Evolutionary conservation across 2,329 filamentous ascomycete species (phyloP).

Genomic region (Xylaria polymorpha): DNA sequence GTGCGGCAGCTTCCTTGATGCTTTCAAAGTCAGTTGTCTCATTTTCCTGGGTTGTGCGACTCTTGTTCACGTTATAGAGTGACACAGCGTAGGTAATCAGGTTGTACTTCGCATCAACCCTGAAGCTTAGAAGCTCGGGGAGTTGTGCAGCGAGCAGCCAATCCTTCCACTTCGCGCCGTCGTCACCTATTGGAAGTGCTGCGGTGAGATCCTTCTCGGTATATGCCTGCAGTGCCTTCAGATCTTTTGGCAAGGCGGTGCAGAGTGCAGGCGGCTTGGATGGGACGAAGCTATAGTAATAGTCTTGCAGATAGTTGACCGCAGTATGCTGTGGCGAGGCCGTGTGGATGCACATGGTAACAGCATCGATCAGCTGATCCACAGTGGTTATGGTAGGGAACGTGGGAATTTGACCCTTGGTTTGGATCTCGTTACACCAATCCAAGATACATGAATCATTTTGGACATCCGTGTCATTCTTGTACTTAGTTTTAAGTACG

Average conservation of each 20-base stretch:
- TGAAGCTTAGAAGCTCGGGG: slow-evolving; percentile 59
- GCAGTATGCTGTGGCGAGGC: slow-evolving; percentile 62
- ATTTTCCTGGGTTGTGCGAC: not conserved
- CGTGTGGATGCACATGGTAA: slow-evolving; percentile 62
- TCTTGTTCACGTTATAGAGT: not conserved
- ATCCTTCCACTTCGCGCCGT: slow-evolving; percentile 51
- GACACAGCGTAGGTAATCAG: not conserved
- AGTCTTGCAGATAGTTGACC: slow-evolving; percentile 64
- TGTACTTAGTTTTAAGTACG: slow-evolving; percentile 53
- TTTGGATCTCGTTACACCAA: slow-evolving; percentile 46
- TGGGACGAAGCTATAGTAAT: slow-evolving; percentile 61
- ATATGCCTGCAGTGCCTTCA: not conserved
- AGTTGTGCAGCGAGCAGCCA: slow-evolving; percentile 60
- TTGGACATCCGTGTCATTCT: slow-evolving; percentile 20
- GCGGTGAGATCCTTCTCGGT: not conserved
- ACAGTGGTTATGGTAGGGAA: slow-evolving; percentile 18
- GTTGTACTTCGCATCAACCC: slow-evolving; percentile 2
- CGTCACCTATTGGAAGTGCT: slow-evolving; percentile 52
- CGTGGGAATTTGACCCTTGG: not conserved
- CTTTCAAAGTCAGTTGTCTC: not conserved
- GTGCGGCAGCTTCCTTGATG: not conserved
- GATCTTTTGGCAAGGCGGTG: not conserved
- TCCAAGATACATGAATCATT: not conserved
- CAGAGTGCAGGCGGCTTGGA: slow-evolving; percentile 40
- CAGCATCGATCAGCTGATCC: slow-evolving; percentile 19